Percentiles rank a stretch among this genome's conserved stretches.
phyloP scores from a whole-genome alignment of 306 rosid genomes.

The Pyrus pyrifolia region DNA sequence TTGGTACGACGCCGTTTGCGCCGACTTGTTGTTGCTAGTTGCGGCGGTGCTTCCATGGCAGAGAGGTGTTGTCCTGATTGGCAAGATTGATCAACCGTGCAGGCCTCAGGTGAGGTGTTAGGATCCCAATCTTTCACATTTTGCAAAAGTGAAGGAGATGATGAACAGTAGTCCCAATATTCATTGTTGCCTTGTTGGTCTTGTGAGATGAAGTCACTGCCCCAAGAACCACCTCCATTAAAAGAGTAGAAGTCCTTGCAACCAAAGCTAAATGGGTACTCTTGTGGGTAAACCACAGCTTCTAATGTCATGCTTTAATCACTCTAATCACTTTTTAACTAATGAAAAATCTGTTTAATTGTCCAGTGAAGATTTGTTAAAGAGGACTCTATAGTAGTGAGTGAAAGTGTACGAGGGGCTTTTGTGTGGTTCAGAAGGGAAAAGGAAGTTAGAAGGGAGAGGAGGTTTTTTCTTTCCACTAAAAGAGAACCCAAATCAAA shows the following conservation, averaged over 20 bases:
- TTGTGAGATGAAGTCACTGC: slow-evolving; percentile 17
- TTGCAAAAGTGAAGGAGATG: slow-evolving; percentile 22
- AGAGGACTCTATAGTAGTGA: neutral
- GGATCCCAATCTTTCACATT: slow-evolving; percentile 19
- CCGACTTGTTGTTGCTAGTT: slow-evolving; percentile 11
- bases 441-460: neutral
- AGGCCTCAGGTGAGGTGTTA: slow-evolving; percentile 28
- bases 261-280: slow-evolving; percentile 26
- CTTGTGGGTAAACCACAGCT: slow-evolving; percentile 37
- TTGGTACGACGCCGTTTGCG: slow-evolving; percentile 65
- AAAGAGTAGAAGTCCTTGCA: slow-evolving; percentile 29
- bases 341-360: neutral
- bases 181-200: slow-evolving; percentile 11
- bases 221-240: slow-evolving; percentile 7
- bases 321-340: neutral
- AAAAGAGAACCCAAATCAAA: neutral
- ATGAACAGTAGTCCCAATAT: slow-evolving; percentile 15
- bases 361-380: neutral
- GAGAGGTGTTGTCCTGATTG: neutral
- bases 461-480: neutral
- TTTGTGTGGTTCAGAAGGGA: neutral
- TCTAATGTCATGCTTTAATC: slow-evolving; percentile 38
- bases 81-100: neutral
- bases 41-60: neutral
- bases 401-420: neutral